These are phyloP conservation scores for Periconia sp. DNA, from an alignment of 2,329 filamentous ascomycete species.

Conservation along the genomic window DNA sequence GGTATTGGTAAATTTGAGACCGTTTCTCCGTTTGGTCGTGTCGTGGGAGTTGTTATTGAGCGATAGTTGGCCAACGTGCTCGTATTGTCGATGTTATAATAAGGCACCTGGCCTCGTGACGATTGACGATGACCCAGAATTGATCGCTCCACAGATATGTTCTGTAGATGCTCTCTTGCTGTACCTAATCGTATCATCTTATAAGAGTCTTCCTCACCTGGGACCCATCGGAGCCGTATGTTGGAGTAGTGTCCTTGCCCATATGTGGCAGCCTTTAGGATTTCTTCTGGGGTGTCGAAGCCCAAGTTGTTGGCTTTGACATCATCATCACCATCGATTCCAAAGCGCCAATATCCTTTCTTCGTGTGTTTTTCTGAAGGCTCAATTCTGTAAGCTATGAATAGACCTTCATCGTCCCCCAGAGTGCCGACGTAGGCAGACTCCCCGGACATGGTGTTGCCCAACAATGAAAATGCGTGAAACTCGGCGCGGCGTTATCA, in stretches of 20 bases:
- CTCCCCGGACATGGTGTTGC: background rate
- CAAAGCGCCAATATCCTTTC: slow-evolving; percentile 15
- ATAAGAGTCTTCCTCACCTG: slow-evolving; percentile 5
- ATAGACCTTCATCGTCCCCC: background rate
- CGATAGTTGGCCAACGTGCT: too few species aligned
- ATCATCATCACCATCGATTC: slow-evolving; percentile 2
- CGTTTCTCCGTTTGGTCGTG: too few species aligned
- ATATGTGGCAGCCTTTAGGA: slow-evolving; percentile 4
- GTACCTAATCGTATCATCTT: background rate
- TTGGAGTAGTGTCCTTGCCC: background rate
- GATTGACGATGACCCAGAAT: slow-evolving; percentile 2
- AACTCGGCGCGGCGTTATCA: too few species aligned
- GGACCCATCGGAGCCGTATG: slow-evolving; percentile 13
- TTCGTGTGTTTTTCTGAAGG: slow-evolving; percentile 1
- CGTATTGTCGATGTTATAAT: too few species aligned
- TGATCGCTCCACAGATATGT: slow-evolving; percentile 8
- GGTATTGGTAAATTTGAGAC: too few species aligned
- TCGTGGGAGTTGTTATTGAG: too few species aligned
- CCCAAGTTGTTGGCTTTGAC: slow-evolving; percentile 2
- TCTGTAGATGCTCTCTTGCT: slow-evolving; percentile 10
- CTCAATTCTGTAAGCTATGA: background rate
- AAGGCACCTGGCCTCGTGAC: background rate
- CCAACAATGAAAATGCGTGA: too few species aligned
- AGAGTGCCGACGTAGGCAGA: background rate
- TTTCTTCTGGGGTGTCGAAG: slow-evolving; percentile 7